These are phyloP conservation scores for Peronospora destructor DNA, from an alignment of 352 stramenopile genomes.

Conservation along the genomic window DNA sequence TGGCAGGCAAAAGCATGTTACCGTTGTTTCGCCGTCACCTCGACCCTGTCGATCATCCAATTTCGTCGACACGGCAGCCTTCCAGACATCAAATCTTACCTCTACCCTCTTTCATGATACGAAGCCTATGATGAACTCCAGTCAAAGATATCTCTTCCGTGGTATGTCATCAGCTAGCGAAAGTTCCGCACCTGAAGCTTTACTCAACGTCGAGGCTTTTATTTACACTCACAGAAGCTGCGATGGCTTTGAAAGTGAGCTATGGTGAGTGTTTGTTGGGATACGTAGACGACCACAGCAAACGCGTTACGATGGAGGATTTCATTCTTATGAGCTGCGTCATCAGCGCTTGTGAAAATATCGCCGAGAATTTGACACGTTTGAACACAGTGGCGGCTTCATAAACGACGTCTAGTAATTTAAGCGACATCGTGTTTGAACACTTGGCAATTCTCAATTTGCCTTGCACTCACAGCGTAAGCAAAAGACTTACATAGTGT, in stretches of 20 bases:
- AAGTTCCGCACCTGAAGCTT: constrained; percentile 30
- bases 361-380: constrained; percentile 46
- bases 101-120: constrained; percentile 8
- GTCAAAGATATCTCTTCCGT: constrained; percentile 20
- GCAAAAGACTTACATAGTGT: no score
- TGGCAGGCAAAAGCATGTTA: constrained; percentile 7
- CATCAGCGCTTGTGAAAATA: constrained; percentile 50
- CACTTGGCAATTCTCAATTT: no score
- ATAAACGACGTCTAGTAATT: constrained; percentile 8
- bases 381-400: constrained; percentile 57
- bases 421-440: no score
- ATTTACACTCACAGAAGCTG: constrained; percentile 54
- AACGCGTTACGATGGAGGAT: constrained; percentile 48
- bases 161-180: constrained; percentile 27
- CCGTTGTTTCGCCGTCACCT: constrained; percentile 8
- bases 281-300: constrained; percentile 24
- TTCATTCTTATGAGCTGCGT: constrained; percentile 71
- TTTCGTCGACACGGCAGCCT: constrained; percentile 28
- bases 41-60: constrained; percentile 14
- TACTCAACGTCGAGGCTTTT: constrained; percentile 57
- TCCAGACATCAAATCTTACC: constrained; percentile 16
- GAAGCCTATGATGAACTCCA: not conserved
- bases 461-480: no score
- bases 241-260: constrained; percentile 36
- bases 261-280: constrained; percentile 52